phyloP scores from a whole-genome alignment of 1,284 basidiomycete genomes.

The Puccinia triticina region DNA sequence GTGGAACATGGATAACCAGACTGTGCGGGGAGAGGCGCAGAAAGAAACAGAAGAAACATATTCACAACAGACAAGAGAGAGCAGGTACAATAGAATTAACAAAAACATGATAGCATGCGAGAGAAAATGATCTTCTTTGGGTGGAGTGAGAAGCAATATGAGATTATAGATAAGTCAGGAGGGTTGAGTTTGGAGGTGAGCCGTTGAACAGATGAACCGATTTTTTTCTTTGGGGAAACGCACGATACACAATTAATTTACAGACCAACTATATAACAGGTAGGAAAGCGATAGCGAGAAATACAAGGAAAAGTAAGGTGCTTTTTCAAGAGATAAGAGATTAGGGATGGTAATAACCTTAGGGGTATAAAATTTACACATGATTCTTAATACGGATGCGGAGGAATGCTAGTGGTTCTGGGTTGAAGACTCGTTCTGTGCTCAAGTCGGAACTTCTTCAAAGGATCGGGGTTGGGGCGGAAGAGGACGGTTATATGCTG shows the following conservation, averaged over 20 bases:
- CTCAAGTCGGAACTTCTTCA: background rate
- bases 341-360: background rate
- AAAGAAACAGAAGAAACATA: background rate
- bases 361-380: background rate
- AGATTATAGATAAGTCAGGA: background rate
- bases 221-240: background rate
- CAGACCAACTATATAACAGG: background rate
- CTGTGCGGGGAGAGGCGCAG: background rate
- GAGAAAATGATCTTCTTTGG: background rate
- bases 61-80: too few species aligned
- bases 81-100: background rate
- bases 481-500: conserved; percentile 13
- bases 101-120: background rate
- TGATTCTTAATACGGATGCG: background rate
- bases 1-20: too few species aligned
- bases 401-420: background rate
- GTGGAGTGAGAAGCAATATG: too few species aligned
- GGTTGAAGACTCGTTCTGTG: background rate
- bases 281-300: background rate
- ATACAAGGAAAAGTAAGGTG: background rate
- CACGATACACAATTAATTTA: background rate
- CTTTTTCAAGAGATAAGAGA: background rate
- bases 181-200: background rate
- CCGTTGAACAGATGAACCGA: background rate
- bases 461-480: conserved; percentile 9